These are phyloP conservation scores for Termitomyces sp. DNA, from an alignment of 768 basidiomycete genomes.

Conservation along the genomic window DNA sequence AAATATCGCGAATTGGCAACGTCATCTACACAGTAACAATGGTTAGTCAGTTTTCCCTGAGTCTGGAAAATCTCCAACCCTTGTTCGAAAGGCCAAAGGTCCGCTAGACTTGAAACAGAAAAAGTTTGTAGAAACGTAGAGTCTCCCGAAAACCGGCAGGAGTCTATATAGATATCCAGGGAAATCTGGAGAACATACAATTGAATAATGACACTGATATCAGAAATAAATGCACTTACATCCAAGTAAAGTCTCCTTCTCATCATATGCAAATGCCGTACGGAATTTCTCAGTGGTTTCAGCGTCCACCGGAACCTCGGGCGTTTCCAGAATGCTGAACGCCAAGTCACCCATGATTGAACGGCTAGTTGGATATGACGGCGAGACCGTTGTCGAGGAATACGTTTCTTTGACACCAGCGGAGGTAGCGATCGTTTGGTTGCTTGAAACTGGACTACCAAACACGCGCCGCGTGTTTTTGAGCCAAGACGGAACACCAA, in stretches of 20 bases:
- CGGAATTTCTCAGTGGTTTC: constrained; percentile 75
- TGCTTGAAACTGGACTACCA: constrained; percentile 23
- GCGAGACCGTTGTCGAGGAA: constrained; percentile 33
- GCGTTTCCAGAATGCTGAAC: constrained; percentile 80
- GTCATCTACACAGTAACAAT: constrained; percentile 71
- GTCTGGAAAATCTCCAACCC: constrained; percentile 43
- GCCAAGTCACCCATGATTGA: constrained; percentile 53
- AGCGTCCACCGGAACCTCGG: constrained; percentile 54
- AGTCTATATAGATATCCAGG: constrained; percentile 87
- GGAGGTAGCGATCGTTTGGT: constrained; percentile 22
- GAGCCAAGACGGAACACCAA: constrained; percentile 72
- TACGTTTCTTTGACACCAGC: constrained; percentile 57
- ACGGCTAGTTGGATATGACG: constrained; percentile 26
- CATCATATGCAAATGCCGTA: constrained; percentile 78
- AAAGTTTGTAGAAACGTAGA: constrained; percentile 88
- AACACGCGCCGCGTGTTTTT: constrained; percentile 42
- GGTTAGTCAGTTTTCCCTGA: background rate
- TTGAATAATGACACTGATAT: background rate
- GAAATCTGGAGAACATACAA: constrained; percentile 54
- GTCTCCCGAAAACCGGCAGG: constrained; percentile 81
- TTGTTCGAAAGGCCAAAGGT: constrained; percentile 72
- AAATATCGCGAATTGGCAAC: constrained; percentile 83
- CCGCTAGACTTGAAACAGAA: constrained; percentile 95
- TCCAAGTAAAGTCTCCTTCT: constrained; percentile 81
- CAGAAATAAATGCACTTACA: constrained; percentile 49